Percentiles rank a stretch among this genome's conserved stretches.
phyloP scores from a whole-genome alignment of 495 filamentous ascomycete species.

The Penicillium pancosmium region DNA sequence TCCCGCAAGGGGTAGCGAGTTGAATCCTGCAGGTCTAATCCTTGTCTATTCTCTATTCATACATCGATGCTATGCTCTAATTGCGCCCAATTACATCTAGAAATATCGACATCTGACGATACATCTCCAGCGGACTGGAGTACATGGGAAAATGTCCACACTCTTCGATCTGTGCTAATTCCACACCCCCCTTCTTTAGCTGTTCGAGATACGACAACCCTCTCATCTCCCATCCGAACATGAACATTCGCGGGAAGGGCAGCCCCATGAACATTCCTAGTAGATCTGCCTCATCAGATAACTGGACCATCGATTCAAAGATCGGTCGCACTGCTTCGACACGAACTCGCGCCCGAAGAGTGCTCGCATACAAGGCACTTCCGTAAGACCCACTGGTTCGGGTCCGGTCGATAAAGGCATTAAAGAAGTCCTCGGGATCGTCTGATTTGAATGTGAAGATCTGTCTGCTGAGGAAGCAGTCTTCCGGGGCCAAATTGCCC shows the following conservation, averaged over 20 bases:
- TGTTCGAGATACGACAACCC: slow-evolving; percentile 26
- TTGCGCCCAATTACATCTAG: slow-evolving; percentile 16
- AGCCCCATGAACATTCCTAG: slow-evolving; percentile 26
- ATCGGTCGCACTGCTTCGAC: slow-evolving; percentile 25
- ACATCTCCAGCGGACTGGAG: slow-evolving; percentile 36
- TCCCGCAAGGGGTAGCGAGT: neutral
- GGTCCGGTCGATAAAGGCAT: slow-evolving; percentile 28
- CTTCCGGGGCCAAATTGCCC: slow-evolving; percentile 34
- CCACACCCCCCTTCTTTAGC: slow-evolving; percentile 26
- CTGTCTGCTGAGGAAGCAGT: slow-evolving; percentile 36
- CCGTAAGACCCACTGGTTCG: slow-evolving; percentile 16
- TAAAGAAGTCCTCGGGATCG: slow-evolving; percentile 24
- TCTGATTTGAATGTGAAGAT: slow-evolving; percentile 27
- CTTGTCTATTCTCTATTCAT: neutral
- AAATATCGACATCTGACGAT: slow-evolving; percentile 24
- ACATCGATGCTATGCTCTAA: neutral
- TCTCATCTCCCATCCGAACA: slow-evolving; percentile 31
- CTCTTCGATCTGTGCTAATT: slow-evolving; percentile 28
- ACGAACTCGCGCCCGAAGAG: slow-evolving; percentile 22
- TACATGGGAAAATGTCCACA: slow-evolving; percentile 40
- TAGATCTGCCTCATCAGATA: slow-evolving; percentile 28
- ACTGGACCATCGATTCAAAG: slow-evolving; percentile 32
- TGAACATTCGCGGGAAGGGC: slow-evolving; percentile 29
- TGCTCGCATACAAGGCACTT: slow-evolving; percentile 30
- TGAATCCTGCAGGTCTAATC: neutral